phyloP scores from a whole-genome alignment of 2,329 filamentous ascomycete genomes.

The Ophiosphaerella herpotricha region DNA sequence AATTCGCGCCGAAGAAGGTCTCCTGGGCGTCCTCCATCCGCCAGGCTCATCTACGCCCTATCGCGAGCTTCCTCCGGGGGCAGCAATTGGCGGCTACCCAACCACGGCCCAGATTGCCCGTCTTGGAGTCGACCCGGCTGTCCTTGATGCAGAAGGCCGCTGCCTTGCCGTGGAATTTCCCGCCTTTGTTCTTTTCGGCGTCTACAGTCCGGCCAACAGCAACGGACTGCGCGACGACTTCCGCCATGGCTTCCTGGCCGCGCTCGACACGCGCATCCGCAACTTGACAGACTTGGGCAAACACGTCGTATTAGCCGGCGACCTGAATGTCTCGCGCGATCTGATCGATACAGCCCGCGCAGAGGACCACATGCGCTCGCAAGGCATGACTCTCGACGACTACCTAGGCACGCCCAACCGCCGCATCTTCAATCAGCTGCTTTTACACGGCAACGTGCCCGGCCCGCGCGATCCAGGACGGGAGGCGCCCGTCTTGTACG shows the following conservation, averaged over 20 bases:
- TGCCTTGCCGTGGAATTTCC: constrained; percentile 92
- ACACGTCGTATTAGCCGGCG: constrained; percentile 81
- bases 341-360: constrained; percentile 78
- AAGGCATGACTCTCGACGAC: constrained; percentile 68
- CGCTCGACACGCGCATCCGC: constrained; percentile 80
- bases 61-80: constrained; percentile 71
- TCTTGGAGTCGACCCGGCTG: constrained; percentile 66
- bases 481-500: constrained; percentile 75
- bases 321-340: constrained; percentile 77
- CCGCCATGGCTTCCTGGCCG: constrained; percentile 76
- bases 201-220: constrained; percentile 88
- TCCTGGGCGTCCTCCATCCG: constrained; percentile 77
- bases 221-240: constrained; percentile 85
- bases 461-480: constrained; percentile 70
- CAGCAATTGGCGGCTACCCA: constrained; percentile 90
- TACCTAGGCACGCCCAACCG: constrained; percentile 75
- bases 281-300: constrained; percentile 83
- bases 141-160: constrained; percentile 87
- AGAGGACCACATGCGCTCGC: constrained; percentile 72
- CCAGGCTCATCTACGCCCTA: constrained; percentile 74
- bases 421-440: constrained; percentile 82
- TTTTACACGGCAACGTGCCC: constrained; percentile 71
- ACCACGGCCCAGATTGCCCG: constrained; percentile 67
- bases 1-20: constrained; percentile 90
- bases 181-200: constrained; percentile 89